Conservation (phyloP, 495 filamentous ascomycete species). For the Neurospora sp. region DNA sequence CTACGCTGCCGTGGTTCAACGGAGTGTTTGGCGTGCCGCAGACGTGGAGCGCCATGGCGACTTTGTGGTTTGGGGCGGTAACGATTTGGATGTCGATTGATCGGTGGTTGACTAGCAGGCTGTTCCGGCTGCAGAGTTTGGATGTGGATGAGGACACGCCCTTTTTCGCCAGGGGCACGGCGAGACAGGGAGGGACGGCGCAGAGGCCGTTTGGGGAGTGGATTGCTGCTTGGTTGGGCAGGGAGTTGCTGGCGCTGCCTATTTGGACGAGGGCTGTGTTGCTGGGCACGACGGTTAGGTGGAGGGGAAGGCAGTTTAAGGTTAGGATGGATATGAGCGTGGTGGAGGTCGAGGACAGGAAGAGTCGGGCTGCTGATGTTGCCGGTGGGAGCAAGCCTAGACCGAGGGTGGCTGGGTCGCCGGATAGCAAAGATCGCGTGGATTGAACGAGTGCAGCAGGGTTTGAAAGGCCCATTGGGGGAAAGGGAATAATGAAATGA, state of each 20-base stretch:
- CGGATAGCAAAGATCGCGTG: conserved; percentile 19
- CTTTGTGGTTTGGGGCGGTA: conserved; percentile 58
- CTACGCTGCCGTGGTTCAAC: conserved; percentile 57
- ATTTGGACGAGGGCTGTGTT: conserved; percentile 84
- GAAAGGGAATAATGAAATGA: not conserved
- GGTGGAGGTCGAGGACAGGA: conserved; percentile 25
- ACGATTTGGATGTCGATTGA: conserved; percentile 64
- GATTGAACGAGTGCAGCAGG: conserved; percentile 7
- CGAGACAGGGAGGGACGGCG: conserved; percentile 23
- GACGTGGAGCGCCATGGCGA: conserved; percentile 59
- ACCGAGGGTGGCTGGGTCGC: conserved; percentile 1
- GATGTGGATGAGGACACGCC: conserved; percentile 66
- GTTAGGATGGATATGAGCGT: conserved; percentile 83
- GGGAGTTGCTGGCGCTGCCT: conserved; percentile 72
- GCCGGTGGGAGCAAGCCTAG: not conserved
- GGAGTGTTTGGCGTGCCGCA: conserved; percentile 42
- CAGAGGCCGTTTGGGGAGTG: conserved; percentile 56
- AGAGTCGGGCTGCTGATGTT: not conserved
- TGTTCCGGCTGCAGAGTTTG: conserved; percentile 63
- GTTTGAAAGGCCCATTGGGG: not conserved
- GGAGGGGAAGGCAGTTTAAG: conserved; percentile 74
- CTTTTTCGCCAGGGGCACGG: conserved; percentile 49
- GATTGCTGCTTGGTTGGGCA: conserved; percentile 74
- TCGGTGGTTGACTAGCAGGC: conserved; percentile 56
- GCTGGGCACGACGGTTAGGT: conserved; percentile 72